Evolutionary conservation across 352 stramenopile species (phyloP), one percentile per base, ranked within the genome.

Genomic region (Ophiocytium majus): DNA sequence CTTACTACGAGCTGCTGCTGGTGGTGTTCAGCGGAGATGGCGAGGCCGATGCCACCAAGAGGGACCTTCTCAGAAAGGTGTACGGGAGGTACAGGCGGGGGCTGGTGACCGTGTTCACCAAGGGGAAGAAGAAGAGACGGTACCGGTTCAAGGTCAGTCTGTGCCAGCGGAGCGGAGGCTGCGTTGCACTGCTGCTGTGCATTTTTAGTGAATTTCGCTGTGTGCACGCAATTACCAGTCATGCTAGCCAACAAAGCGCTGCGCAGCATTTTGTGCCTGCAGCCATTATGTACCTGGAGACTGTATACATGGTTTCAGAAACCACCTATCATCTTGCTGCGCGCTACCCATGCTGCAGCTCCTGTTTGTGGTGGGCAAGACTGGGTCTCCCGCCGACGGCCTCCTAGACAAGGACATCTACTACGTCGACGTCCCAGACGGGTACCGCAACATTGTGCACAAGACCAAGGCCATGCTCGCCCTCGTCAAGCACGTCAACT

Each of bases 381-480:
- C 43, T 28, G 81, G n/a, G 0, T 80, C 85, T 32, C 64, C 85
- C 10, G 32, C 32, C n/a, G 79, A 86, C 32, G 85, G 85, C 17
- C 49, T 82, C 36, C 81, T 88, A 71, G 49, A 83, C 0, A 81
- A 74, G 31, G 85, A 88, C 36, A 87, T 86, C 23, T 76, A 87
- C 9, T 79, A 87, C 33, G 79, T 88, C 9, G 82, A 85, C 31
- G 82, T 57, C 28, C 85, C 80, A n/a, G 63, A 81, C 31, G 85
- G 85, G 14, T 88, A 88, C 63, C 35, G 76, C 10, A 85, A 86
- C 17, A 88, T 88, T 63, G 85, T 88, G 49, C 76, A 86, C 63
- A 88, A 88, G 76, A 84, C 82, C 50, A 88, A 88, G 76, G 81
- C 66, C 43, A 88, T 88, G 85, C 81, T 88, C 78, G 80, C 81